Percentiles rank a stretch among this genome's conserved stretches.
Conservation (phyloP, 768 basidiomycete species). For the Lanmaoa pseudosensibilis region DNA sequence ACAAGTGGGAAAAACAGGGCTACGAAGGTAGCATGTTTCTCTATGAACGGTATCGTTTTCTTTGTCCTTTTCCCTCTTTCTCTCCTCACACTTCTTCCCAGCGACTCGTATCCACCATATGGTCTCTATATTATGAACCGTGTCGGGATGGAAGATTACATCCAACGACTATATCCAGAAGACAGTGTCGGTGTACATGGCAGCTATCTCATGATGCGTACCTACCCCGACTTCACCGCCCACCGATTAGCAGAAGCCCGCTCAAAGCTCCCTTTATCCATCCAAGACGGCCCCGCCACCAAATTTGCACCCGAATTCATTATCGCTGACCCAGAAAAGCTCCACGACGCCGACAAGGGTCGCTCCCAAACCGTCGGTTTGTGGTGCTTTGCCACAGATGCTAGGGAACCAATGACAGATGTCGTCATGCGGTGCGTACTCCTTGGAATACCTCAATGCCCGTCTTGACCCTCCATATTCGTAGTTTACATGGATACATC, state of each 20-base stretch:
- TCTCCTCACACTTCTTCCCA: constrained; percentile 27
- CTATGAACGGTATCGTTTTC: constrained; percentile 62
- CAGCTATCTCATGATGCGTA: constrained; percentile 70
- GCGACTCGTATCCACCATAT: constrained; percentile 77
- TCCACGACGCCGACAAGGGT: constrained; percentile 54
- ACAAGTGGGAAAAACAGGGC: constrained; percentile 81
- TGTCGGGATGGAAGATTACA: constrained; percentile 75
- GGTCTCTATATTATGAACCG: constrained; percentile 86
- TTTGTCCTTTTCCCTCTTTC: neutral
- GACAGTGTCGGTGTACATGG: constrained; percentile 64
- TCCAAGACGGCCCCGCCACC: constrained; percentile 34
- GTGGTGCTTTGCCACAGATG: constrained; percentile 72
- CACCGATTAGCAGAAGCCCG: constrained; percentile 43
- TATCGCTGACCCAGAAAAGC: constrained; percentile 41
- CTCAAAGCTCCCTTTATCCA: constrained; percentile 22
- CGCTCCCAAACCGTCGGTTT: constrained; percentile 60
- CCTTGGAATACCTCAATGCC: neutral
- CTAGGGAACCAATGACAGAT: constrained; percentile 69
- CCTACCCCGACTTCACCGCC: constrained; percentile 66
- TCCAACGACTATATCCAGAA: constrained; percentile 73
- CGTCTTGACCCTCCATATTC: neutral
- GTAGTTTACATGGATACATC: constrained; percentile 65
- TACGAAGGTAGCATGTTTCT: constrained; percentile 89
- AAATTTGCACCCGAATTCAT: constrained; percentile 54
- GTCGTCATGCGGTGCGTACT: constrained; percentile 64